Base-by-base conservation (phyloP, 371 early-diverging fungal species). In the Actinomortierella wolfii region DNA sequence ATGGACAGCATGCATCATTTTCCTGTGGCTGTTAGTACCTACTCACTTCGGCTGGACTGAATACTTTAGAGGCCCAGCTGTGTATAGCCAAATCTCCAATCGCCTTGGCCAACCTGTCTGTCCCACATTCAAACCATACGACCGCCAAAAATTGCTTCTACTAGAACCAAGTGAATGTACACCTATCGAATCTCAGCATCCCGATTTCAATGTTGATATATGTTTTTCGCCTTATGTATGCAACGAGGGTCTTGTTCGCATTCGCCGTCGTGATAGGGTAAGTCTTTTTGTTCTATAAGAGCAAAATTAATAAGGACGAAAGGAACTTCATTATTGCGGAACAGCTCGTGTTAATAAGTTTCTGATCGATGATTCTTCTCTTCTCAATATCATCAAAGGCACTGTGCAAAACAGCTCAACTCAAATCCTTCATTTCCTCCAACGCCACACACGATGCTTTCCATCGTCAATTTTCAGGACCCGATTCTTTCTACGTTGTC, bases 381-480 rank as follows among this genome's bases (percentile, higher is more conserved):
- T 13, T 21, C 47, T 41, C 4, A 9, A 1, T 24, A 17, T 11
- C 20, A 5, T 18, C 3, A 11, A 14, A 69, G 70, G 34, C 44
- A 4, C 42, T 53, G 0, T 70, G 71, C 45, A 61, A 54, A 7
- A 51, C 56, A n/a, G 62, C 66, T 47, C 53, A 65, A 17, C 17
- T 56, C 23, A 49, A 21, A 21, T 65, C 64, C 34, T 65, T 64
- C 8, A 61, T 65, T 48, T 65, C 66, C 0, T 50, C 45, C 14
- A 71, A 71, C 41, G 59, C 61, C 1, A 71, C 66, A 1, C 73
- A 71, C n/a, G 66, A 66, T 14, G 65, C 62, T 17, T 71, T 61
- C 59, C 66, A 71, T 24, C 56, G 62, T 3, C 73, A 71, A 26
- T 65, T 71, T 50, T 71, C 73, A 18, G 73, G 73, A 1, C 62